Base-by-base conservation (phyloP, 371 early-diverging fungal genomes). In the Choanephora cucurbitarum region DNA sequence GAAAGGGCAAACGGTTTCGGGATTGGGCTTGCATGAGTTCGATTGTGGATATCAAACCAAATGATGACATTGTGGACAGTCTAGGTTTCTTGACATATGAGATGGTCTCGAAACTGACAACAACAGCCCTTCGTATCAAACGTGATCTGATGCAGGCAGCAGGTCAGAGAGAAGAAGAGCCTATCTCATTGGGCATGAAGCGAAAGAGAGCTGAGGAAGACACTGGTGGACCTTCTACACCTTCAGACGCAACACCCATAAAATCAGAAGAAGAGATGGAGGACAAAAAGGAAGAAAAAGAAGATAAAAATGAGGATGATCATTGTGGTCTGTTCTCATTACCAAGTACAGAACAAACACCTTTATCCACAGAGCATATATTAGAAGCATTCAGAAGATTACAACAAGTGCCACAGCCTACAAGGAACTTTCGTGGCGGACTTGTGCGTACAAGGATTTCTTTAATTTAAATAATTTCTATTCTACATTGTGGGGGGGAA, bases 41-140 rank as follows among this genome's bases (percentile, higher is more conserved):
- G 2, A 91, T 87, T 66, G 88, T 88, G 47, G 95, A 93, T 60
- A 85, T 90, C 50, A 93, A 93, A 62, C 90, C 97, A 11, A 92
- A 88, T 65, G 93, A 91, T 62, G 98, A 99, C 64, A 90, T 98
- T 33, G 87, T 97, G 51, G 99, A 99, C 66, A 91, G 96, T 56
- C 75, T 99, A 7, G 99, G 99, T 0, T 99, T 97, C 73, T 72
- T 99, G 43, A 91, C 93, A 0, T 96, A 91, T 69, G 99, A 99
- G 67, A 91, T 95, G 88, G 97, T 98, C n/a, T 82, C 87, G 7
- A 89, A 82, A 17, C 64, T 98, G 22, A 98, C 99, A 10, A 92
- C 92, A 60, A 84, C 85, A 1, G 96, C 91, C 0, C 78, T 97
- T 52, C 66, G 79, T 19, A 89, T 97, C 51, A 95, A 95, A 68